Evolutionary conservation across 495 filamentous ascomycete species (phyloP).

Genomic region (Neurospora sp.): DNA sequence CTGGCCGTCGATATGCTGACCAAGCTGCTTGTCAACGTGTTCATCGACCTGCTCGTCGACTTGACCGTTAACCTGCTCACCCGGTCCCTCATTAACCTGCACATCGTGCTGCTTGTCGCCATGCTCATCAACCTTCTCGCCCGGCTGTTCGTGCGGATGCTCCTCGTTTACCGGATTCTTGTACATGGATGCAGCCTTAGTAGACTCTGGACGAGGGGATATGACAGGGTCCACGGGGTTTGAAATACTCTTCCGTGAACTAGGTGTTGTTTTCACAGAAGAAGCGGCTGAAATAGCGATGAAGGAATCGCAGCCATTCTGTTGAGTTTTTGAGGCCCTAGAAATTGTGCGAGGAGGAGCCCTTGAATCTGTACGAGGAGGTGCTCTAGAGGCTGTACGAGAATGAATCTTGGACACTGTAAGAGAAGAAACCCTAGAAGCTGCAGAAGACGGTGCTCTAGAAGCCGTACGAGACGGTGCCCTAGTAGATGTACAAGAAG

Average conservation of each 20-base stretch:
- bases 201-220: not conserved
- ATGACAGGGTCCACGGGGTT: not conserved
- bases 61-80: not conserved
- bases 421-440: not conserved
- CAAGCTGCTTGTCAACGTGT: not conserved
- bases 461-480: not conserved
- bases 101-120: not conserved
- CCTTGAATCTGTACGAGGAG: not conserved
- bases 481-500: not conserved
- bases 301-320: not conserved
- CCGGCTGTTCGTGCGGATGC: not conserved
- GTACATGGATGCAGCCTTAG: not conserved
- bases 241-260: not conserved
- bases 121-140: not conserved
- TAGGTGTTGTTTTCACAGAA: not conserved
- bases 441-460: not conserved
- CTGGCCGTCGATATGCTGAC: not conserved
- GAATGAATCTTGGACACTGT: not conserved
- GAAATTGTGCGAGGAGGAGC: not conserved
- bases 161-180: not conserved
- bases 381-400: not conserved
- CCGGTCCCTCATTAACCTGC: not conserved
- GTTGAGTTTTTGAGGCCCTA: not conserved
- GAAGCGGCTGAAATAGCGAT: not conserved
- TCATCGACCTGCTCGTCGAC: not conserved